Evolutionary conservation across 768 basidiomycete genomes (phyloP).

Genomic region (Rhodosporidiobolus odoratus): DNA sequence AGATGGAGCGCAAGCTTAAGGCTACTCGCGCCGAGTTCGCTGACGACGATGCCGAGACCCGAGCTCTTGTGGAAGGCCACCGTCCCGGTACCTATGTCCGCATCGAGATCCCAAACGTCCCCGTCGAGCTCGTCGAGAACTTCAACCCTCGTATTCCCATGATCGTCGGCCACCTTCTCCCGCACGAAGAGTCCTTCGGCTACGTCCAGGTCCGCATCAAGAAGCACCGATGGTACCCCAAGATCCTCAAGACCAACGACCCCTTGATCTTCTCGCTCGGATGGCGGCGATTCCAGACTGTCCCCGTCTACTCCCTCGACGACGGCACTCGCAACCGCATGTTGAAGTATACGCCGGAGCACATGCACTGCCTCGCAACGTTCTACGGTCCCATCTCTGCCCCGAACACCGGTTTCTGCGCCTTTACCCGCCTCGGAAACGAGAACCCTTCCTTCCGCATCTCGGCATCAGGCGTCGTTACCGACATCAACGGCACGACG

Average conservation of each 20-base stretch:
- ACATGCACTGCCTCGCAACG: slow-evolving; percentile 98
- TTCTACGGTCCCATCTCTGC: slow-evolving; percentile 89
- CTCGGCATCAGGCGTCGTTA: slow-evolving; percentile 86
- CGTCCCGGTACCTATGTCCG: slow-evolving; percentile 88
- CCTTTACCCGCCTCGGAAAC: slow-evolving; percentile 77
- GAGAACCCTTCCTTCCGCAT: slow-evolving; percentile 73
- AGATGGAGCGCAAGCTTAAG: slow-evolving; percentile 53
- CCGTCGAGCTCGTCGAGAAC: slow-evolving; percentile 84
- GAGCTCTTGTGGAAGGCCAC: slow-evolving; percentile 81
- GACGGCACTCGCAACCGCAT: slow-evolving; percentile 93
- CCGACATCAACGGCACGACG: slow-evolving; percentile 83
- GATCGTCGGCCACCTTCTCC: slow-evolving; percentile 81
- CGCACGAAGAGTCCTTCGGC: slow-evolving; percentile 85
- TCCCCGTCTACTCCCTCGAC: slow-evolving; percentile 93
- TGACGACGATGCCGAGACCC: slow-evolving; percentile 66
- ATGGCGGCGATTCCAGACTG: slow-evolving; percentile 91
- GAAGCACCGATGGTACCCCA: slow-evolving; percentile 85
- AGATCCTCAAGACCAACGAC: slow-evolving; percentile 92
- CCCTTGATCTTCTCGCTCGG: slow-evolving; percentile 95
- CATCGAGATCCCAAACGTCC: slow-evolving; percentile 75
- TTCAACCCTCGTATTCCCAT: slow-evolving; percentile 89
- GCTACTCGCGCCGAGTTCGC: slow-evolving; percentile 82
- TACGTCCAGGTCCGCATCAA: slow-evolving; percentile 94
- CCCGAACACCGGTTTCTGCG: slow-evolving; percentile 94
- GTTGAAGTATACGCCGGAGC: slow-evolving; percentile 99